Conservation (phyloP, 495 filamentous ascomycete genomes). For the Aspergillus sparsus region DNA sequence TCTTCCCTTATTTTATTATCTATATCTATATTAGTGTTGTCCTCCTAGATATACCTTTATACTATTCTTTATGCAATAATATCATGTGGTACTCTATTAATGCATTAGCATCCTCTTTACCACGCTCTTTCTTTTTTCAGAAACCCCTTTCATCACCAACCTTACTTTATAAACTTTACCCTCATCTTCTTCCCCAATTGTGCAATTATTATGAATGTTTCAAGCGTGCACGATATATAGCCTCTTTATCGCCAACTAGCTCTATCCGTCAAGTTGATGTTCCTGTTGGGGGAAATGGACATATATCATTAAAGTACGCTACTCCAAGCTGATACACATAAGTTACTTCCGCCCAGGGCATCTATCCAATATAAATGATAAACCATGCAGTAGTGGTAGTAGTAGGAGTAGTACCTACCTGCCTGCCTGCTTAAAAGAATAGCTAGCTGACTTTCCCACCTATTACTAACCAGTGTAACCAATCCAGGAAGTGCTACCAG, state of each 20-base stretch:
- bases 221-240: background rate
- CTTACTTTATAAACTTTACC: background rate
- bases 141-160: background rate
- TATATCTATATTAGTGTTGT: too few relatives aligned
- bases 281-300: constrained; percentile 40
- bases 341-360: background rate
- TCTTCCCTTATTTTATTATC: too few relatives aligned
- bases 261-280: constrained; percentile 13
- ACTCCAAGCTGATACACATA: background rate
- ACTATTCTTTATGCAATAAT: too few relatives aligned
- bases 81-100: too few relatives aligned
- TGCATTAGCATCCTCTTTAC: background rate
- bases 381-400: too few relatives aligned
- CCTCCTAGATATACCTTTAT: too few relatives aligned
- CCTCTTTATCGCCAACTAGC: background rate
- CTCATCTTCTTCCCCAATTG: background rate
- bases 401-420: too few relatives aligned
- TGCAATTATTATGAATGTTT: background rate
- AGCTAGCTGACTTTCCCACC: too few relatives aligned
- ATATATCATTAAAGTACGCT: constrained; percentile 33
- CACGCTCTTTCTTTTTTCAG: background rate
- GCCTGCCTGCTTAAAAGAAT: too few relatives aligned
- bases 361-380: too few relatives aligned
- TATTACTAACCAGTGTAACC: constrained; percentile 28
- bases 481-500: constrained; percentile 18